phyloP scores from a whole-genome alignment of 371 early-diverging fungal genomes.

The Fennellomyces sp. region DNA sequence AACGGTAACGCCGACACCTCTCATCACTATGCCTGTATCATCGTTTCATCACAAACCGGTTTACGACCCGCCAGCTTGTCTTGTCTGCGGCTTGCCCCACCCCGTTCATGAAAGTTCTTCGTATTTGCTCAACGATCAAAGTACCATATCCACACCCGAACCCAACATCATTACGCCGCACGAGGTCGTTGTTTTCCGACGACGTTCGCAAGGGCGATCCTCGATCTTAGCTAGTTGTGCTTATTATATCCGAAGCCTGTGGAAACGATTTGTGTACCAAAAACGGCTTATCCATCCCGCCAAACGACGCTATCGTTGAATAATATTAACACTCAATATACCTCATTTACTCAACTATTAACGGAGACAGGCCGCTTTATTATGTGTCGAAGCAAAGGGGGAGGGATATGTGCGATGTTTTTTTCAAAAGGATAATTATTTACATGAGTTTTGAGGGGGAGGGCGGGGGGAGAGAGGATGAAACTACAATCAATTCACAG shows the following conservation, averaged over 20 bases:
- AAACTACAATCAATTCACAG: neutral
- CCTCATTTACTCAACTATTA: neutral
- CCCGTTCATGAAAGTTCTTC: neutral
- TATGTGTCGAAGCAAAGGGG: too few relatives aligned
- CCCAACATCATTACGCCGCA: neutral
- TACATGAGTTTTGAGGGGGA: too few relatives aligned
- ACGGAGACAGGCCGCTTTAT: too few relatives aligned
- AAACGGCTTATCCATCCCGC: slow-evolving; percentile 5
- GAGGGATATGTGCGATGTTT: too few relatives aligned
- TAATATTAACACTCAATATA: too few relatives aligned
- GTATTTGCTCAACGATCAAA: slow-evolving; percentile 3
- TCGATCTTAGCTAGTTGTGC: neutral
- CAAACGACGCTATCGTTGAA: neutral
- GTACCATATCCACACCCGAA: neutral
- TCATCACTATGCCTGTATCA: neutral
- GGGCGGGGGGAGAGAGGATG: neutral
- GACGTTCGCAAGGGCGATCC: neutral
- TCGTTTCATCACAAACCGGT: slow-evolving; percentile 5
- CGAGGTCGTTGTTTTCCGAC: neutral
- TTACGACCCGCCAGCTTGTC: slow-evolving; percentile 9
- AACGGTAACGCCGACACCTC: neutral
- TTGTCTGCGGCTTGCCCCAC: slow-evolving; percentile 16
- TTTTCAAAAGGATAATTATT: too few relatives aligned
- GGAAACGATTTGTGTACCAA: neutral
- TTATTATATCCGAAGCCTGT: neutral